phyloP scores from a whole-genome alignment of 2,329 filamentous ascomycete species.

The Diaporthe velutina region DNA sequence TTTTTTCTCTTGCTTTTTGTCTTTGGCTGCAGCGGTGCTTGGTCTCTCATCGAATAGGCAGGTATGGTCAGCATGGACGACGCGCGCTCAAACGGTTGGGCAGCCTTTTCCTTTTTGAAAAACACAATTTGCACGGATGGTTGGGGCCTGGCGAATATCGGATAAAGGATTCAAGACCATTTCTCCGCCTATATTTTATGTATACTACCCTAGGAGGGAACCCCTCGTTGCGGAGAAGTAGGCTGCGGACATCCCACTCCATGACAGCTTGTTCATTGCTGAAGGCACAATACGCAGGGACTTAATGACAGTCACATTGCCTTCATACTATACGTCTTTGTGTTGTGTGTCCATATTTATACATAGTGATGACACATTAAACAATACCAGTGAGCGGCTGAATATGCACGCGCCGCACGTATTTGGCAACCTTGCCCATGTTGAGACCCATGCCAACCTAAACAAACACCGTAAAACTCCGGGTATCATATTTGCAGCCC shows the following conservation, averaged over 20 bases:
- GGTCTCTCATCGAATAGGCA: not conserved
- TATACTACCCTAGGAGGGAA: slow-evolving; percentile 9
- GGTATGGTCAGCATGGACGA: not conserved
- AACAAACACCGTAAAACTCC: slow-evolving; percentile 28
- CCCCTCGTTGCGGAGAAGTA: slow-evolving; percentile 22
- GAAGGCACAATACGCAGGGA: not conserved
- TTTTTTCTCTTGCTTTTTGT: not conserved
- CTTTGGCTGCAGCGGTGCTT: not conserved
- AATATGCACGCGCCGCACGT: not conserved
- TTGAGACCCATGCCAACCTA: not conserved
- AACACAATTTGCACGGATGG: not conserved
- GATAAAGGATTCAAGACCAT: not conserved
- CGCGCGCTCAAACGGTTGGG: not conserved
- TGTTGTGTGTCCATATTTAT: not conserved
- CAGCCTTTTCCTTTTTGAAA: not conserved
- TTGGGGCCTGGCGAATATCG: slow-evolving; percentile 12
- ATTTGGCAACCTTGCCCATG: not conserved
- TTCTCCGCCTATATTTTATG: slow-evolving; percentile 11
- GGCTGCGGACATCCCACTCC: slow-evolving; percentile 24
- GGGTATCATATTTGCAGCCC: slow-evolving; percentile 32
- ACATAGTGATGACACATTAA: not conserved
- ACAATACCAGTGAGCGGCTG: not conserved
- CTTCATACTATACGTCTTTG: not conserved
- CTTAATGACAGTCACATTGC: not conserved
- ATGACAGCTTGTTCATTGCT: not conserved